Evolutionary conservation across 2,329 filamentous ascomycete genomes (phyloP), one percentile per base, ranked within the genome.

Genomic region (Exophiala calicioides): DNA sequence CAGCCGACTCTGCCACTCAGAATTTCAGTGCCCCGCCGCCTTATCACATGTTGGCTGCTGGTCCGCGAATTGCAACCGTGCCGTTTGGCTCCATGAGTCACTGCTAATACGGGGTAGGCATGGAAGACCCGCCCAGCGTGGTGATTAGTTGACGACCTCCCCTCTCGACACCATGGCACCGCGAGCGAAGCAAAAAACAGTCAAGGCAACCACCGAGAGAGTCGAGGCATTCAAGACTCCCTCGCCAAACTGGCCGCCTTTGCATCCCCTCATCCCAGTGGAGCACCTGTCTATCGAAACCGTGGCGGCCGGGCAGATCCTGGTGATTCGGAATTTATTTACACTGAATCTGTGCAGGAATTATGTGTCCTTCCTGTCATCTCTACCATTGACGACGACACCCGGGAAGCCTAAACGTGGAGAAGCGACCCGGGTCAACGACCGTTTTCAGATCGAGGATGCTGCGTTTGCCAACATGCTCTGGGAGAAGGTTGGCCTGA

Each of bases 371-470:
- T 93, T 91, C 59, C 77, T 94, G 1, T 74, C 78, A 7, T 79
- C 77, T 0, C 69, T 95, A 2, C 83, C 88, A 0, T 70, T 95
- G 34, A 78, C 78, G 33, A 94, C 88, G 1, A 95, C 88, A 0
- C 88, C 88, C 0, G 82, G 81, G 0, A 82, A 81, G 51, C 88
- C 88, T 1, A 91, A 87, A 65, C 83, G 81, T 52, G 88, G 87
- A 36, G 84, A 93, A 44, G 90, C 90, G 1, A 78, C 88, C 5
- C 78, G 91, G 26, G 86, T 95, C 35, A 96, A 96, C 64, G 91
- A 96, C 64, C 82, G 91, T 8, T 95, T 86, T 59, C 88, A 95
- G 68, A 72, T 95, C 15, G 73, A 90, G 20, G 90, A 96, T 68
- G 68, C 79, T 20, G 66, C 56, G 0, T 95, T 96, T 65, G 87